Base-by-base conservation (phyloP, 2,329 filamentous ascomycete species). In the Penicillium freii region DNA sequence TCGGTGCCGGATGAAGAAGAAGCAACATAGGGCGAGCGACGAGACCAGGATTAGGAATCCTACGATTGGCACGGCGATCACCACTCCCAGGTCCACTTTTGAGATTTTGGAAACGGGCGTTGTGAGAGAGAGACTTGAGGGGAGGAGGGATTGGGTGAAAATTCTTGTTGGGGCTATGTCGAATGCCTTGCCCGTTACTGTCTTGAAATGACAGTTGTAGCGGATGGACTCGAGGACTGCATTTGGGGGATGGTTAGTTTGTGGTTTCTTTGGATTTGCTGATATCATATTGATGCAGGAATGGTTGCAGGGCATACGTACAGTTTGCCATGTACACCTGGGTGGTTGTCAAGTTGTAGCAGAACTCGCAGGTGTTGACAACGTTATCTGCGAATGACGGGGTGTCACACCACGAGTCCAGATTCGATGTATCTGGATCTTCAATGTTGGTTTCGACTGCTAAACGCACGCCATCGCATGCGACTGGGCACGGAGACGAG, bases 201-300 rank as follows among this genome's bases (percentile, higher is more conserved):
- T 75, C 40, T 66, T 68, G 59, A 75, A 76, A 50, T 76, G 72
- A 61, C 78, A 80, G 52, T 76, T 75, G 58, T 79, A 76, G 25
- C 78, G 75, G 40, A 79, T 66, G 21, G 77, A 70, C 70, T 80
- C 77, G 36, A 80, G 63, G 62, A 78, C 77, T 80, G 51, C 9
- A 21, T 39, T 45, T 13, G 31, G 29, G 21, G 27, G 46, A 40
- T 48, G 38, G 40, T 62, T 27, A 54, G 56, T 56, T 56, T 6
- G 38, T 13, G 23, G n/a, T 43, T 34, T 48, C 31, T 21, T 19
- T 6, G 23, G 17, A 27, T 36, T 39, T 39, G 47, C 21, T 36
- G 27, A 21, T 39, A 19, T 46, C 15, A 17, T 11, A 27, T 19
- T 6, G 23, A 42, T 3, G 15, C 43, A 29, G 43, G 33, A 13